A percentile compares a stretch with the other conserved stretches of the same genome.
Conservation (phyloP, 2,329 filamentous ascomycete genomes). For the Phyllosticta citrichinensis region DNA sequence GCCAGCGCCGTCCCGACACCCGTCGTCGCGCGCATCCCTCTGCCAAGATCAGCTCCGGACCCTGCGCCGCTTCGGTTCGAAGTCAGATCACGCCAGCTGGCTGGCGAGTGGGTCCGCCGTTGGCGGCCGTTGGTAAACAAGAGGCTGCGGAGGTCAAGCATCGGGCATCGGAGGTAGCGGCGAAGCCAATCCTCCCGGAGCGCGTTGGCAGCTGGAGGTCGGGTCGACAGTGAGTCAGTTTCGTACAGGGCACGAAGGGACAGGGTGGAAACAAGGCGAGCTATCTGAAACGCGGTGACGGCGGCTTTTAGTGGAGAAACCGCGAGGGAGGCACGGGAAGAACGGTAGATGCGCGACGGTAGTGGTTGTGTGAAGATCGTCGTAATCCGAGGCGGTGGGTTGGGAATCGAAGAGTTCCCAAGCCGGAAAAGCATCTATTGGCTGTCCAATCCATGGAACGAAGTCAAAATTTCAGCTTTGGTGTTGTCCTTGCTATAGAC, state of each 20-base stretch:
- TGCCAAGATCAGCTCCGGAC: background rate
- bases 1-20: background rate
- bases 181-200: background rate
- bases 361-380: background rate
- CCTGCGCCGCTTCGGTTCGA: background rate
- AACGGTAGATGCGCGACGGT: background rate
- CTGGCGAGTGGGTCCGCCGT: too few species aligned
- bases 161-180: background rate
- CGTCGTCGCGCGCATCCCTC: background rate
- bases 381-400: background rate
- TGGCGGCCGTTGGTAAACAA: background rate
- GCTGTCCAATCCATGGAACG: background rate
- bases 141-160: background rate
- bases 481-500: background rate
- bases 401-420: background rate
- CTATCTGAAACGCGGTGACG: background rate
- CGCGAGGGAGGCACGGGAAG: background rate
- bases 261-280: background rate
- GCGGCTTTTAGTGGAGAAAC: background rate
- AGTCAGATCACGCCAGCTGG: background rate
- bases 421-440: background rate
- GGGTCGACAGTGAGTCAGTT: background rate
- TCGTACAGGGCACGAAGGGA: background rate
- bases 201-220: background rate
- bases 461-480: background rate